phyloP scores from a whole-genome alignment of 2,329 filamentous ascomycete genomes.

The Aspergillus sp. region DNA sequence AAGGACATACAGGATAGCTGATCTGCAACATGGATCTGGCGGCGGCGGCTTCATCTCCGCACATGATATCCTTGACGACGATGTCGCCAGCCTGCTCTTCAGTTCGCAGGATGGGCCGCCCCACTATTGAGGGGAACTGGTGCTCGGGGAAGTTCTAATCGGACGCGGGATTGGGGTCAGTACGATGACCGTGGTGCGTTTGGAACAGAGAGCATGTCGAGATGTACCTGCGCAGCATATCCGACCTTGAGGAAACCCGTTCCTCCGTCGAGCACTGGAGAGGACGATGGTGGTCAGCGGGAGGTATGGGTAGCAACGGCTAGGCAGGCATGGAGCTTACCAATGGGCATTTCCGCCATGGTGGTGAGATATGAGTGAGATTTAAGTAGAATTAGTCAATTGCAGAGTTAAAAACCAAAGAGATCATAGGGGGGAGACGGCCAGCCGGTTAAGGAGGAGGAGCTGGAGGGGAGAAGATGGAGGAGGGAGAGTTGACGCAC shows the following conservation, averaged over 20 bases:
- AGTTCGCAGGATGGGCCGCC: conserved; percentile 92
- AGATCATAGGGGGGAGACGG: conserved; percentile 13
- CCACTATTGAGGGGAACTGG: conserved; percentile 97
- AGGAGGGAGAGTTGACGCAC: neutral
- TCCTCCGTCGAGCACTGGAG: conserved; percentile 93
- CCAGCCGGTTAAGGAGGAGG: neutral
- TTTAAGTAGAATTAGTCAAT: conserved; percentile 10
- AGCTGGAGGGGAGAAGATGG: neutral
- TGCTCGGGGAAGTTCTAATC: conserved; percentile 94
- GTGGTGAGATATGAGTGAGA: conserved; percentile 12
- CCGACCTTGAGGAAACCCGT: conserved; percentile 99
- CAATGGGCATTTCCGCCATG: conserved; percentile 53
- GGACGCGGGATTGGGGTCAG: conserved; percentile 11
- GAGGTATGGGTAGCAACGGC: conserved; percentile 2
- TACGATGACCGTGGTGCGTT: neutral
- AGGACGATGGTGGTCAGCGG: conserved; percentile 24
- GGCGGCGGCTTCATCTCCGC: conserved; percentile 94
- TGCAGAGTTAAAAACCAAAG: conserved; percentile 7
- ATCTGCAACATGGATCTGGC: conserved; percentile 97
- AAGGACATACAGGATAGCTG: conserved; percentile 73
- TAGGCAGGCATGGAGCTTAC: conserved; percentile 33
- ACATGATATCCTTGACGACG: conserved; percentile 97
- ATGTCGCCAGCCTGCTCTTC: conserved; percentile 79
- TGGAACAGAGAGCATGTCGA: neutral
- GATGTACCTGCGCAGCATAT: conserved; percentile 80